Conservation (phyloP, 2,329 filamentous ascomycete genomes). For the Cryphonectria carpinicola region DNA sequence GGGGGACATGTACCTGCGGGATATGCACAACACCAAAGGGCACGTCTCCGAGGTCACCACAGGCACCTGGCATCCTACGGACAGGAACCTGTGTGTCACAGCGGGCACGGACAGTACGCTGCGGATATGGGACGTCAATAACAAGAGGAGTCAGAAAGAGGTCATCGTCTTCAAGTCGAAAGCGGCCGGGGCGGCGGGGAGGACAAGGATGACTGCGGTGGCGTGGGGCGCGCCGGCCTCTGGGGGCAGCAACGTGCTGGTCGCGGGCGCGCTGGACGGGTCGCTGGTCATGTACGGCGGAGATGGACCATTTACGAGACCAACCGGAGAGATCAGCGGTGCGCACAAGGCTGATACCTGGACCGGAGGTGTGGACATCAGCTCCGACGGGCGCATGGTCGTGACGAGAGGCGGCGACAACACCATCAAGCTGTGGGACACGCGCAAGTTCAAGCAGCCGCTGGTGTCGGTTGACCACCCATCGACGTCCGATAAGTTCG, state of each 20-base stretch:
- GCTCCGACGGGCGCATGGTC: slow-evolving; percentile 85
- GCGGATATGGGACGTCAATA: slow-evolving; percentile 95
- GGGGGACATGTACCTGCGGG: slow-evolving; percentile 96
- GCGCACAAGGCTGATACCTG: slow-evolving; percentile 84
- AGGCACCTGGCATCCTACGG: slow-evolving; percentile 87
- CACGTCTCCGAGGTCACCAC: slow-evolving; percentile 91
- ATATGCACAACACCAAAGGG: slow-evolving; percentile 97
- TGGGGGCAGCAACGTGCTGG: slow-evolving; percentile 77
- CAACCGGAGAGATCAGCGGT: slow-evolving; percentile 79
- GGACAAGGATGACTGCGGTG: slow-evolving; percentile 92
- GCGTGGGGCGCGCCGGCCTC: slow-evolving; percentile 80
- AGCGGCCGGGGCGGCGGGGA: slow-evolving; percentile 82
- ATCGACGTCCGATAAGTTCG: slow-evolving; percentile 82
- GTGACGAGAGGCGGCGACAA: slow-evolving; percentile 91
- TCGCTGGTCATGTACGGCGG: slow-evolving; percentile 91
- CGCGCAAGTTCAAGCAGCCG: slow-evolving; percentile 89
- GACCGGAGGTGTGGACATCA: slow-evolving; percentile 92
- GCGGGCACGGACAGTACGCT: slow-evolving; percentile 94
- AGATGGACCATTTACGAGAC: slow-evolving; percentile 82
- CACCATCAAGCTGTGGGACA: slow-evolving; percentile 95
- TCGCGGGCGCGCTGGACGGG: slow-evolving; percentile 85
- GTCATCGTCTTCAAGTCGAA: slow-evolving; percentile 96
- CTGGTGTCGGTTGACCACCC: slow-evolving; percentile 77
- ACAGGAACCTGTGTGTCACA: slow-evolving; percentile 84
- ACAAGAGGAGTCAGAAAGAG: slow-evolving; percentile 86